phyloP scores from a whole-genome alignment of 2,329 filamentous ascomycete species.

The Nothophoma quercina region DNA sequence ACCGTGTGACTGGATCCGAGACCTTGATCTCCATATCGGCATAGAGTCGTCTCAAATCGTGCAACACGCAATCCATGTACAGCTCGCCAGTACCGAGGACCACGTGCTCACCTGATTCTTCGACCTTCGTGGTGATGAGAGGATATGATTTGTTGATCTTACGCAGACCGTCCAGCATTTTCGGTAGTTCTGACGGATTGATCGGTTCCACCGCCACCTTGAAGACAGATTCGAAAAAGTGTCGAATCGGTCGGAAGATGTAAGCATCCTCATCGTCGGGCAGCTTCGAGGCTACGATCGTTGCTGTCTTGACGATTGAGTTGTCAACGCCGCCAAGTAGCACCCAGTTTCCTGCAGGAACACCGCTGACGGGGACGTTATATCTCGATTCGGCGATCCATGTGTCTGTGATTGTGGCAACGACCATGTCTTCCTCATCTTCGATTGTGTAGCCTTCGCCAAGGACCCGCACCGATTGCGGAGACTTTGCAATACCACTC shows the following conservation, averaged over 20 bases:
- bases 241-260: conserved; percentile 90
- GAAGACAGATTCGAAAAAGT: conserved; percentile 97
- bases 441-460: conserved; percentile 96
- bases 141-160: conserved; percentile 99
- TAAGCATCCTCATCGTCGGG: conserved; percentile 91
- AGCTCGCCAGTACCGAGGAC: conserved; percentile 94
- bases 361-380: conserved; percentile 87
- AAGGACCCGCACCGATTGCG: conserved; percentile 84
- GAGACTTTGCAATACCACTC: conserved; percentile 86
- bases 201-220: conserved; percentile 98
- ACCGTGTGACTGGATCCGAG: conserved; percentile 94
- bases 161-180: conserved; percentile 96
- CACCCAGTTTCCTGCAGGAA: conserved; percentile 93
- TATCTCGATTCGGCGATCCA: conserved; percentile 94
- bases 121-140: conserved; percentile 93
- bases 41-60: conserved; percentile 91
- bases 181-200: conserved; percentile 95
- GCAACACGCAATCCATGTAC: conserved; percentile 99
- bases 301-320: conserved; percentile 97
- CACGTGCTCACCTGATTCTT: conserved; percentile 96
- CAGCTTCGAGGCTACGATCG: conserved; percentile 79
- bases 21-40: conserved; percentile 99
- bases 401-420: conserved; percentile 82
- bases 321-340: conserved; percentile 94
- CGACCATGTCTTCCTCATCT: conserved; percentile 96